Evolutionary conservation across 1,284 basidiomycete genomes (phyloP).

Genomic region (Ustilago trichophora): DNA sequence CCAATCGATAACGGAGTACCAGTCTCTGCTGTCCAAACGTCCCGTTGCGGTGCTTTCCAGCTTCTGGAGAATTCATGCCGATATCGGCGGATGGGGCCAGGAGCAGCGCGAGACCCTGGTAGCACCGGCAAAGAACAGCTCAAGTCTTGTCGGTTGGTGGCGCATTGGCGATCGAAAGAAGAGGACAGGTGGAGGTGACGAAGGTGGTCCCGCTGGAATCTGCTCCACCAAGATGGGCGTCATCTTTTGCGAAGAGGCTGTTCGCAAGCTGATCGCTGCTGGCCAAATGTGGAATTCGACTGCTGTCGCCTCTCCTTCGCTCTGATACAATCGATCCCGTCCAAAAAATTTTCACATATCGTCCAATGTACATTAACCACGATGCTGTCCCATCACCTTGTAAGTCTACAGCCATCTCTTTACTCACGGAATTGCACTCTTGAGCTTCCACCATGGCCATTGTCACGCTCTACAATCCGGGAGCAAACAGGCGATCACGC

Average conservation of each 20-base stretch:
- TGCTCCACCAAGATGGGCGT: constrained; percentile 47
- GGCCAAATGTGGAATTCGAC: constrained; percentile 47
- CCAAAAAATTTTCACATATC: no score
- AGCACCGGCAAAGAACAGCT: constrained; percentile 24
- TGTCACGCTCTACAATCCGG: no score
- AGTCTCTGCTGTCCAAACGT: constrained; percentile 20
- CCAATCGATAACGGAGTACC: constrained; percentile 13
- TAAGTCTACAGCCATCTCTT: no score
- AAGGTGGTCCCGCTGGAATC: constrained; percentile 45
- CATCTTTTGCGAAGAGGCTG: constrained; percentile 53
- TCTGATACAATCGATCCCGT: no score
- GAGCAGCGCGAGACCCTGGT: constrained; percentile 38
- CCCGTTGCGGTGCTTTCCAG: constrained; percentile 50
- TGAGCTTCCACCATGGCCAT: no score
- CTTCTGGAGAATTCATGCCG: constrained; percentile 54
- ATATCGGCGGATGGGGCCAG: constrained; percentile 48
- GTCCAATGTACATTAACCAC: no score
- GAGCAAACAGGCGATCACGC: no score
- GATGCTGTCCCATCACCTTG: no score
- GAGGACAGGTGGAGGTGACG: constrained; percentile 41
- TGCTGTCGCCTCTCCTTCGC: constrained; percentile 1
- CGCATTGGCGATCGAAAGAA: constrained; percentile 37
- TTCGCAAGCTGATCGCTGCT: constrained; percentile 48
- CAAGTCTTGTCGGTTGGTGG: constrained; percentile 55
- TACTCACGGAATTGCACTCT: no score